These are phyloP conservation scores for Clonostachys chloroleuca DNA, from an alignment of 2,329 filamentous ascomycete species.

Conservation along the genomic window DNA sequence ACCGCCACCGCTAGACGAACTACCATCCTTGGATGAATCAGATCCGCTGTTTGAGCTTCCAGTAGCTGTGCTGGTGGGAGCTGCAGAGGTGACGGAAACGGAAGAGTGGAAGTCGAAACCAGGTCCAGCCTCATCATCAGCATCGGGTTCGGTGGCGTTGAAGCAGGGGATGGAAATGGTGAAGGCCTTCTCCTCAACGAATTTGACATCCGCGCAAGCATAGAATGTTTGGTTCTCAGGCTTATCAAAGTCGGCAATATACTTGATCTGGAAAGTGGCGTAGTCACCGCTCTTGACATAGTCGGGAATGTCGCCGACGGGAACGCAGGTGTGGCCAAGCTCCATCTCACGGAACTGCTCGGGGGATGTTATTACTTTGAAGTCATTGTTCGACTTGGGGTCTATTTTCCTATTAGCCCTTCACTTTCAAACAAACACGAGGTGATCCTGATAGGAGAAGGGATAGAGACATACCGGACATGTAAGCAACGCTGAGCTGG, in stretches of 20 bases:
- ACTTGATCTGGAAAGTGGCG: constrained; percentile 44
- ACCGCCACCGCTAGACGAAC: constrained; percentile 14
- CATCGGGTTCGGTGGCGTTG: constrained; percentile 29
- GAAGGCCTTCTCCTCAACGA: constrained; percentile 27
- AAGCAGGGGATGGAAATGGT: constrained; percentile 30
- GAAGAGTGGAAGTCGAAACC: constrained; percentile 5
- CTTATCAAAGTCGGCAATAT: constrained; percentile 36
- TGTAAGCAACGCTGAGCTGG: constrained; percentile 48
- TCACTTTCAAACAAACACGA: no score
- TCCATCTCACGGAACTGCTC: constrained; percentile 29
- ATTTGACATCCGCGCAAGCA: constrained; percentile 43
- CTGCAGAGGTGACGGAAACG: constrained; percentile 1
- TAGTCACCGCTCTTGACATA: constrained; percentile 31
- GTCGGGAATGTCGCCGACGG: constrained; percentile 23
- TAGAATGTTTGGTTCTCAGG: constrained; percentile 40
- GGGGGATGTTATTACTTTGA: constrained; percentile 27
- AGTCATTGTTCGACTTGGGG: constrained; percentile 31
- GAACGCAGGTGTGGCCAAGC: constrained; percentile 40
- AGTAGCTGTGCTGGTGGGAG: neutral
- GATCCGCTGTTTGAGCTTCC: constrained; percentile 1
- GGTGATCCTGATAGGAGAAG: neutral
- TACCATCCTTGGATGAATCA: constrained; percentile 5
- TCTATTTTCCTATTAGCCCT: constrained; percentile 15
- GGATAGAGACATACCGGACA: constrained; percentile 30
- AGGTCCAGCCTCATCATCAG: constrained; percentile 6